Conservation (phyloP, 2,329 filamentous ascomycete species). For the Stagonosporopsis chrysanthemi region DNA sequence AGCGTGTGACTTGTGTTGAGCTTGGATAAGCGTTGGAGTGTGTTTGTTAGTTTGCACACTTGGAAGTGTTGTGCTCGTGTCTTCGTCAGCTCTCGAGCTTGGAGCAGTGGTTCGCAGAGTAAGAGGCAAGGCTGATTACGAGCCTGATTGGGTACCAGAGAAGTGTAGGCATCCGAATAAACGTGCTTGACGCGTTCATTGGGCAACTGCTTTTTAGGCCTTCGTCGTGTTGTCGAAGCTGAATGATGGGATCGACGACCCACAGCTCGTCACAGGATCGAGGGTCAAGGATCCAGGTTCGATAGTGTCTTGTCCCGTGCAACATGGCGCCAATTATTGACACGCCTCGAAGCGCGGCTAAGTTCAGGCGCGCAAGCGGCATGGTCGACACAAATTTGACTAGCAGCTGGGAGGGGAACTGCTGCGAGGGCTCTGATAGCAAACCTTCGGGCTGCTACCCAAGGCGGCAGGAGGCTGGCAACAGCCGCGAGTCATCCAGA, state of each 20-base stretch:
- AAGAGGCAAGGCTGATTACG: conserved; percentile 13
- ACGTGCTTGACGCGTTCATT: conserved; percentile 1
- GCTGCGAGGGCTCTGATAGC: background rate
- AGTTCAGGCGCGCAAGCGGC: conserved; percentile 15
- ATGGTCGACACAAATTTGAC: conserved; percentile 4
- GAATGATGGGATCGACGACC: conserved; percentile 10
- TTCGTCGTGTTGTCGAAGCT: conserved; percentile 12
- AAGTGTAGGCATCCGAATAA: background rate
- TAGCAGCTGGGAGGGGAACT: background rate
- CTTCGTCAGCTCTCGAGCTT: conserved; percentile 17
- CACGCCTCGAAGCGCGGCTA: conserved; percentile 15
- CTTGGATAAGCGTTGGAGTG: background rate
- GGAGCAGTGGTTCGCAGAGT: conserved; percentile 15
- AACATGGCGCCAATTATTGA: conserved; percentile 18
- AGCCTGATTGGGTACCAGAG: conserved; percentile 13
- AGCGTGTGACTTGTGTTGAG: background rate
- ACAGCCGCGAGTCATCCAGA: conserved; percentile 5
- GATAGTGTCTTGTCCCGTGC: conserved; percentile 5
- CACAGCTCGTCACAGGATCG: conserved; percentile 14
- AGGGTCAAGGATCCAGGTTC: conserved; percentile 11
- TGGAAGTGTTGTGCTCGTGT: background rate
- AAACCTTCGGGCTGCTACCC: background rate
- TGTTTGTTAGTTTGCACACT: background rate
- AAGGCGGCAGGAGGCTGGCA: background rate
- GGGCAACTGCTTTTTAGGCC: conserved; percentile 1